These are phyloP conservation scores for Posidonia oceanica DNA, from an alignment of 116 monocot species.

Conservation along the genomic window DNA sequence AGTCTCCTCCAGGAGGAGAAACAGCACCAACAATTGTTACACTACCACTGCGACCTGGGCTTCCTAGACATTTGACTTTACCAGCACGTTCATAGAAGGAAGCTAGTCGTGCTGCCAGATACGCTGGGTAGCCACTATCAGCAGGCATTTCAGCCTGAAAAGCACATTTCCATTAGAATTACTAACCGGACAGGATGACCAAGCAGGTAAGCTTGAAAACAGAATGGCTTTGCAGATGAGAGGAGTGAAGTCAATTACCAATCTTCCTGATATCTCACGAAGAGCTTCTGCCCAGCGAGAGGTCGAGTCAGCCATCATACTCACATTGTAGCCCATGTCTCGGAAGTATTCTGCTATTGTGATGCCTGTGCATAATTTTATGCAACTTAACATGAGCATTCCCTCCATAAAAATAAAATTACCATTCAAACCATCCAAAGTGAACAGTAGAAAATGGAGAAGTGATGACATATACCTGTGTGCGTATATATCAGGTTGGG, in stretches of 20 bases:
- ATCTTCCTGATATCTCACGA: slow-evolving; percentile 98
- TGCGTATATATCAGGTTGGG: no score
- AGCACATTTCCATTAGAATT: slow-evolving; percentile 4
- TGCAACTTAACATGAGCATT: background rate
- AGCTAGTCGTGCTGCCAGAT: slow-evolving; percentile 95
- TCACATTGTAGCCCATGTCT: slow-evolving; percentile 99
- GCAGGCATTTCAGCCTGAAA: slow-evolving; percentile 99
- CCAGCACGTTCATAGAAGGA: slow-evolving; percentile 99
- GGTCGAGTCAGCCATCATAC: slow-evolving; percentile 99
- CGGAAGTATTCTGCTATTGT: slow-evolving; percentile 98
- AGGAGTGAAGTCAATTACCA: slow-evolving; percentile 38
- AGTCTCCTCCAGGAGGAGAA: slow-evolving; percentile 99
- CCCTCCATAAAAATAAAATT: no score
- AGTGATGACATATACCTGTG: no score
- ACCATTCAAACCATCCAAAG: no score
- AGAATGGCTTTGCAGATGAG: background rate
- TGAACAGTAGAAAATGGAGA: no score
- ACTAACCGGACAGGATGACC: background rate
- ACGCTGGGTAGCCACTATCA: slow-evolving; percentile 99
- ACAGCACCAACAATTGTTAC: slow-evolving; percentile 99
- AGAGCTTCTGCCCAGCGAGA: slow-evolving; percentile 99
- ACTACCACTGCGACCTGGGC: slow-evolving; percentile 90
- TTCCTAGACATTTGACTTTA: slow-evolving; percentile 94
- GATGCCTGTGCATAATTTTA: slow-evolving; percentile 49
- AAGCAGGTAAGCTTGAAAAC: background rate